Percentiles rank a stretch among this genome's conserved stretches.
Conservation (phyloP, 2,329 filamentous ascomycete species). For the Cladosporium austrohemisphaericum region DNA sequence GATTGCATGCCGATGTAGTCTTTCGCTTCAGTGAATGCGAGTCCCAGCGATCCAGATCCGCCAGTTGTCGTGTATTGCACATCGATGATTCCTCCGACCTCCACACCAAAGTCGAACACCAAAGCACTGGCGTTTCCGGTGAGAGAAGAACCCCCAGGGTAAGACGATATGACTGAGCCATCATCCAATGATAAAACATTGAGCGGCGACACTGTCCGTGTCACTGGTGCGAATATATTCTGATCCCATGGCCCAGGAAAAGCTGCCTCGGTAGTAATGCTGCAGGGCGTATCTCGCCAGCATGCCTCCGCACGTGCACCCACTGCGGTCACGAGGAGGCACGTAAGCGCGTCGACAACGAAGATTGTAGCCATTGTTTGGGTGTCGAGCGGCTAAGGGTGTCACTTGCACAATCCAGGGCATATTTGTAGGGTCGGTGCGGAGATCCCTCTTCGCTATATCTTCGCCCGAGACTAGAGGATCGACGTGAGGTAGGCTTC, state of each 20-base stretch:
- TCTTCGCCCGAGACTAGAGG: neutral
- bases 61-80: constrained; percentile 48
- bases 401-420: neutral
- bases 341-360: neutral
- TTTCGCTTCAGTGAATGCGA: constrained; percentile 42
- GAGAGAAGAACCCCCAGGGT: constrained; percentile 32
- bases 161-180: constrained; percentile 31
- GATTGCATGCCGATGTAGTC: constrained; percentile 43
- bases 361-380: neutral
- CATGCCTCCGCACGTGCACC: constrained; percentile 35
- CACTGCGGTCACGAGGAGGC: neutral
- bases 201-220: constrained; percentile 48
- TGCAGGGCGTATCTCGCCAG: constrained; percentile 56
- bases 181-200: constrained; percentile 39
- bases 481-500: too few species aligned
- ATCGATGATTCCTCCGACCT: constrained; percentile 55
- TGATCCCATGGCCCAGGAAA: constrained; percentile 58
- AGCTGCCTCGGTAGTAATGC: constrained; percentile 45
- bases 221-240: constrained; percentile 55
- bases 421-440: neutral
- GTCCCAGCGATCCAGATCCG: constrained; percentile 35
- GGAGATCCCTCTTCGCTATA: neutral
- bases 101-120: constrained; percentile 57
- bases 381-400: too few species aligned
- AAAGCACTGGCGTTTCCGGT: constrained; percentile 50